These are phyloP conservation scores for Pistacia integerrima DNA, from an alignment of 345 rosid species.

Conservation along the genomic window DNA sequence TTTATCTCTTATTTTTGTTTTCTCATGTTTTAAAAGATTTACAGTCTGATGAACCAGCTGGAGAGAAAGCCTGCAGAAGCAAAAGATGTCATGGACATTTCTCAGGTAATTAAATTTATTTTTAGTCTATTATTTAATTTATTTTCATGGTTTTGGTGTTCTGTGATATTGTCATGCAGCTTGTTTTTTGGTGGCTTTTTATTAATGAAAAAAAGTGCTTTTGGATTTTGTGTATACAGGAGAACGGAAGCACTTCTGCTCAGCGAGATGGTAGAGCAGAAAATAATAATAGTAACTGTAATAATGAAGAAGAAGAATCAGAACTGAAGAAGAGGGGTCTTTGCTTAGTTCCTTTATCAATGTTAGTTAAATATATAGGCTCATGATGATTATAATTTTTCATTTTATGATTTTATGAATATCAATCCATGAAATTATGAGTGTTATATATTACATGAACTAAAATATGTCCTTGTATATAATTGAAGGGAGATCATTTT, in stretches of 20 bases:
- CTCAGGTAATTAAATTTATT: slow-evolving; percentile 16
- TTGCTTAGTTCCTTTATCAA: slow-evolving; percentile 64
- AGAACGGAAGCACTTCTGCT: slow-evolving; percentile 21
- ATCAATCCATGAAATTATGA: background rate
- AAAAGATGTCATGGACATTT: slow-evolving; percentile 23
- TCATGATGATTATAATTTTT: slow-evolving; percentile 9
- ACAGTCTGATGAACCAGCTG: slow-evolving; percentile 30
- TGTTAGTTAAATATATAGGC: slow-evolving; percentile 46
- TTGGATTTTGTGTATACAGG: slow-evolving; percentile 24
- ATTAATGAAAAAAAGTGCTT: background rate
- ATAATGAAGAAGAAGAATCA: slow-evolving; percentile 12
- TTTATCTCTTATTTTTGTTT: background rate
- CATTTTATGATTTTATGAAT: too few species aligned
- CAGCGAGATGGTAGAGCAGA: background rate
- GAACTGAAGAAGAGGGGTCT: slow-evolving; percentile 68
- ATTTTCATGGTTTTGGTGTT: background rate
- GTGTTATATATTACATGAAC: background rate
- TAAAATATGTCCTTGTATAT: background rate
- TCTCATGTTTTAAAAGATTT: slow-evolving; percentile 27
- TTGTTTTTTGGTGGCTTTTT: background rate
- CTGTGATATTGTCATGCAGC: background rate
- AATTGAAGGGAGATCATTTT: too few species aligned
- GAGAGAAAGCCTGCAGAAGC: slow-evolving; percentile 25
- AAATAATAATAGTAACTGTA: background rate
- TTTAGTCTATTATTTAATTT: background rate